These are phyloP conservation scores for Gleditsia sinensis DNA, from an alignment of 306 rosid genomes.

Conservation along the genomic window DNA sequence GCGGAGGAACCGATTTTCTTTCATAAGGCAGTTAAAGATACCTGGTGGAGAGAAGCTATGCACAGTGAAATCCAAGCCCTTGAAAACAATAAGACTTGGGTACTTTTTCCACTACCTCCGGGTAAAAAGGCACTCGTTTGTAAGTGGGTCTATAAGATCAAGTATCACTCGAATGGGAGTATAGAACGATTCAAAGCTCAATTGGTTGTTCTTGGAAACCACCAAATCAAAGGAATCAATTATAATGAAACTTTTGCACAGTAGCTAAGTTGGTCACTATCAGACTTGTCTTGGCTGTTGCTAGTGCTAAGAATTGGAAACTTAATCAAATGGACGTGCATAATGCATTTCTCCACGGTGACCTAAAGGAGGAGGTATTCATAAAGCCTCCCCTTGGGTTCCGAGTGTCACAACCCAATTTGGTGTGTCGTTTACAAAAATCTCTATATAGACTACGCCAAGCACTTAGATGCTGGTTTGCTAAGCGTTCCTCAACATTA, in stretches of 20 bases:
- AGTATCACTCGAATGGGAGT: not conserved
- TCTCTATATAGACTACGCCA: not conserved
- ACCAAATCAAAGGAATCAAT: not conserved
- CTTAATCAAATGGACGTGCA: slow-evolving; percentile 1
- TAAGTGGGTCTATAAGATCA: not conserved
- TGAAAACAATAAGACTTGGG: not conserved
- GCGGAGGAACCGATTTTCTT: not conserved
- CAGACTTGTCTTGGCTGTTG: not conserved
- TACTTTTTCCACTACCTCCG: not conserved
- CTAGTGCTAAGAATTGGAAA: not conserved
- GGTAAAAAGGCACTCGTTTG: not conserved
- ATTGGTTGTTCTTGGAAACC: not conserved
- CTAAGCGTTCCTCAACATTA: not conserved
- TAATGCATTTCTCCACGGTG: not conserved
- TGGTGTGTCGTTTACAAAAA: not conserved
- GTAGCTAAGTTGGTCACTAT: not conserved
- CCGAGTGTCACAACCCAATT: too few relatives aligned
- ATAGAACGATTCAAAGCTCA: not conserved
- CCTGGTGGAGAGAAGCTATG: not conserved
- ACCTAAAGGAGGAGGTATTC: not conserved
- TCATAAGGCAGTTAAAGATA: not conserved
- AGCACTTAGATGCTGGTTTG: not conserved
- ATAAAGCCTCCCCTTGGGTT: not conserved
- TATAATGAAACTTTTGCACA: not conserved
- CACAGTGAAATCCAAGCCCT: not conserved